A percentile compares a stretch with the other conserved stretches of the same genome.
Conservation (phyloP, 2,329 filamentous ascomycete species). For the Waltergamsia citrina region DNA sequence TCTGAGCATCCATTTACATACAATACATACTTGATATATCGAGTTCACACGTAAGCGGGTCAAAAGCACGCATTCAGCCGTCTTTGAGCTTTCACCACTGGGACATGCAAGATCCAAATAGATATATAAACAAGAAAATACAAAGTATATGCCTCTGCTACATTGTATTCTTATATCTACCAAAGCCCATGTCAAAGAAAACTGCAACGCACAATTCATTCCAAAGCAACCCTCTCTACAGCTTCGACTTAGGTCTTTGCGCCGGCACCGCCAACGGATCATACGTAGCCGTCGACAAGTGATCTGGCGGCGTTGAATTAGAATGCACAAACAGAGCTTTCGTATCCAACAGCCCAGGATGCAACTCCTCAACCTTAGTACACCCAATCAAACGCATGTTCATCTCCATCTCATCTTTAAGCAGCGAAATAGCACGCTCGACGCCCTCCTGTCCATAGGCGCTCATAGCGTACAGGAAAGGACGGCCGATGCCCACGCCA, state of each 20-base stretch:
- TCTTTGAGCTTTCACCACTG: too few relatives aligned
- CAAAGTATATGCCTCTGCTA: too few relatives aligned
- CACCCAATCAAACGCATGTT: conserved; percentile 93
- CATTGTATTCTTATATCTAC: too few relatives aligned
- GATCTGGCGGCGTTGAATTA: conserved; percentile 37
- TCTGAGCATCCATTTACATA: too few relatives aligned
- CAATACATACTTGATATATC: too few relatives aligned
- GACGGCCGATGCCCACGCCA: conserved; percentile 87
- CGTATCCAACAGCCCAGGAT: conserved; percentile 71
- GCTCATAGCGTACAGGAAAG: conserved; percentile 94
- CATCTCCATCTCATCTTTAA: conserved; percentile 98
- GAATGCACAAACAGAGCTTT: conserved; percentile 53
- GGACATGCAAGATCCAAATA: too few relatives aligned
- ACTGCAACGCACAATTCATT: too few relatives aligned
- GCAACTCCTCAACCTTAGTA: conserved; percentile 64
- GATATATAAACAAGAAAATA: too few relatives aligned
- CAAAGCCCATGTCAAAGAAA: too few relatives aligned
- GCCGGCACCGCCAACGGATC: conserved; percentile 42
- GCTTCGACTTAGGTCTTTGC: conserved; percentile 42
- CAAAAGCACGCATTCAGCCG: too few relatives aligned
- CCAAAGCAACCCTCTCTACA: conserved; percentile 23
- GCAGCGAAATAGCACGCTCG: conserved; percentile 81
- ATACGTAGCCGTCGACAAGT: conserved; percentile 38
- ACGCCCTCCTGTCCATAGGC: conserved; percentile 83
- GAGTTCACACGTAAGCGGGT: too few relatives aligned